These are phyloP conservation scores for Fraxinus pennsylvanica DNA, from an alignment of 257 asterid genomes.

Conservation along the genomic window DNA sequence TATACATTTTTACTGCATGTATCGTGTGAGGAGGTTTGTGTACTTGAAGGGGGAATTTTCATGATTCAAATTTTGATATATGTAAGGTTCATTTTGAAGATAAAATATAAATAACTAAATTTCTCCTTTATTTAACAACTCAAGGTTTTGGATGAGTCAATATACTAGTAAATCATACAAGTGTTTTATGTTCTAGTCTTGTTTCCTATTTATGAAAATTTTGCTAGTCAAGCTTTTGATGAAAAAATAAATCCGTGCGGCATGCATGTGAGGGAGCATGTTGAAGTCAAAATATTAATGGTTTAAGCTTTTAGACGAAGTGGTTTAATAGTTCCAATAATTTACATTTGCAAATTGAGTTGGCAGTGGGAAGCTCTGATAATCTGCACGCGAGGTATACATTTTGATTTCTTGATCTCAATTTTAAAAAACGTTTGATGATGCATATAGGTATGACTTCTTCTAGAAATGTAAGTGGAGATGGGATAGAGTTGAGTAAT, in stretches of 20 bases:
- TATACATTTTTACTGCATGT: not conserved
- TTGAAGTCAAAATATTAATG: not conserved
- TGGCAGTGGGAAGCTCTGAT: not conserved
- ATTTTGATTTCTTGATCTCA: not conserved
- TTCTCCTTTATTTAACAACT: not conserved
- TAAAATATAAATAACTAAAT: no score
- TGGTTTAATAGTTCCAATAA: not conserved
- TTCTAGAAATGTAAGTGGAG: conserved; percentile 44
- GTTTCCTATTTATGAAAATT: not conserved
- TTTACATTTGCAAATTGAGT: not conserved
- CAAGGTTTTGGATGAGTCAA: not conserved
- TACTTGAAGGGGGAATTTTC: not conserved
- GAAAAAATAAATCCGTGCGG: not conserved
- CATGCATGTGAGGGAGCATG: not conserved
- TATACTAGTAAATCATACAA: not conserved
- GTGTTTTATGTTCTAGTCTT: not conserved
- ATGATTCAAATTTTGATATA: no score
- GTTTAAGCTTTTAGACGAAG: not conserved
- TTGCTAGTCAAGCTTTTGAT: not conserved
- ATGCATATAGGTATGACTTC: conserved; percentile 37
- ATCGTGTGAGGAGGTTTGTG: no score
- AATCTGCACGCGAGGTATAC: not conserved
- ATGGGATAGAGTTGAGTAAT: conserved; percentile 40
- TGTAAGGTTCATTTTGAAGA: no score
- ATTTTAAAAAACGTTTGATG: conserved; percentile 1